Evolutionary conservation across 257 asterid species (phyloP).

Genomic region (Solanum arcanum): DNA sequence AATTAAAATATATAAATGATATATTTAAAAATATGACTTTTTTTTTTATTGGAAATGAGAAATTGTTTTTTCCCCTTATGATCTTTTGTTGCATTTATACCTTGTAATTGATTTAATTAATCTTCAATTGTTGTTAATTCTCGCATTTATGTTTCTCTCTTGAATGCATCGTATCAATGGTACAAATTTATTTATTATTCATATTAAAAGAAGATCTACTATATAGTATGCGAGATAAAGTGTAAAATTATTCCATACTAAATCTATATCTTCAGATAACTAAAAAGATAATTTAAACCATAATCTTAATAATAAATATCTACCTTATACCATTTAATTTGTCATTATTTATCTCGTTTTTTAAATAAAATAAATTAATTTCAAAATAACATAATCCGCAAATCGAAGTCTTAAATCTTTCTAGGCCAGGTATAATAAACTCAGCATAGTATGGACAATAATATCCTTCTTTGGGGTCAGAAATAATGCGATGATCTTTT

Average conservation of each 20-base stretch:
- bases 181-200: neutral
- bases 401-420: neutral
- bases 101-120: neutral
- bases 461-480: neutral
- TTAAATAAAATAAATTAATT: too few relatives aligned
- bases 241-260: too few relatives aligned
- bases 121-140: neutral
- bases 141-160: neutral
- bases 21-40: too few relatives aligned
- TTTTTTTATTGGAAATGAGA: neutral
- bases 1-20: too few relatives aligned
- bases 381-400: neutral
- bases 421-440: neutral
- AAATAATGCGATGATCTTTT: neutral
- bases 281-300: too few relatives aligned
- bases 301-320: too few relatives aligned
- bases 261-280: too few relatives aligned
- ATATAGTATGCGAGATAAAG: too few relatives aligned
- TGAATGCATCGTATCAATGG: neutral
- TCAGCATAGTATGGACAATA: neutral
- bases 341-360: too few relatives aligned
- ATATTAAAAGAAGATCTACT: neutral
- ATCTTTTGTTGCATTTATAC: neutral
- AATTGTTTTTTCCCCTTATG: neutral
- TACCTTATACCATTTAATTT: too few relatives aligned